Evolutionary conservation across 1,284 basidiomycete genomes (phyloP).

Genomic region (Athelia sp.): DNA sequence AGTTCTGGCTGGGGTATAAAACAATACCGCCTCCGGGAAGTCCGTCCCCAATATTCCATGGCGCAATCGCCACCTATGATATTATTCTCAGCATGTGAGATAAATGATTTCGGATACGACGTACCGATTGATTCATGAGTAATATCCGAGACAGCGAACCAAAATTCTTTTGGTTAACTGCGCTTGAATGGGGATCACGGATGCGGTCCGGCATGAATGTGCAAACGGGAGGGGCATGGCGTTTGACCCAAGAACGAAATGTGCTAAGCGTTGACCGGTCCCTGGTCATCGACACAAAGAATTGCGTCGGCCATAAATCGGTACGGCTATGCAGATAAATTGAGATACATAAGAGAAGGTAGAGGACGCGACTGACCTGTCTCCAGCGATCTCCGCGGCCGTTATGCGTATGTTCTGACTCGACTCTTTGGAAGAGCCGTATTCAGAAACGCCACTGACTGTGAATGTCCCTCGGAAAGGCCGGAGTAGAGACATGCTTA

Average conservation of each 20-base stretch:
- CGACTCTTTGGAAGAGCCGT: conserved; percentile 36
- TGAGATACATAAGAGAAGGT: neutral
- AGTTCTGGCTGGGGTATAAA: conserved; percentile 53
- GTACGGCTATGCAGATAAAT: conserved; percentile 21
- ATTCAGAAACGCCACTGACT: conserved; percentile 33
- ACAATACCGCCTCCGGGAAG: conserved; percentile 50
- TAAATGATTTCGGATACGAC: conserved; percentile 15
- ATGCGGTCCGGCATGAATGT: conserved; percentile 61
- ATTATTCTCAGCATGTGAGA: conserved; percentile 1
- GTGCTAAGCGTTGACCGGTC: conserved; percentile 40
- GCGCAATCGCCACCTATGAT: conserved; percentile 48
- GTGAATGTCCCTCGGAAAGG: conserved; percentile 53
- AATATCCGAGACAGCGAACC: conserved; percentile 47
- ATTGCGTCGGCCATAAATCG: conserved; percentile 44
- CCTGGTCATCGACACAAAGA: conserved; percentile 39
- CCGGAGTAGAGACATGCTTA: conserved; percentile 31
- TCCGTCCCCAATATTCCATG: conserved; percentile 40
- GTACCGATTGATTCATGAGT: conserved; percentile 47
- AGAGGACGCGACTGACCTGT: conserved; percentile 42
- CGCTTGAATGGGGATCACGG: conserved; percentile 39
- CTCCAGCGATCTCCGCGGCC: conserved; percentile 61
- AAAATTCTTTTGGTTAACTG: conserved; percentile 48
- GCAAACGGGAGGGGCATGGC: conserved; percentile 42
- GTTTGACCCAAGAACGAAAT: conserved; percentile 44
- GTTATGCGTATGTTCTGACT: conserved; percentile 51